Evolutionary conservation across 2,329 filamentous ascomycete genomes (phyloP).

Genomic region (Myotisia sp.): DNA sequence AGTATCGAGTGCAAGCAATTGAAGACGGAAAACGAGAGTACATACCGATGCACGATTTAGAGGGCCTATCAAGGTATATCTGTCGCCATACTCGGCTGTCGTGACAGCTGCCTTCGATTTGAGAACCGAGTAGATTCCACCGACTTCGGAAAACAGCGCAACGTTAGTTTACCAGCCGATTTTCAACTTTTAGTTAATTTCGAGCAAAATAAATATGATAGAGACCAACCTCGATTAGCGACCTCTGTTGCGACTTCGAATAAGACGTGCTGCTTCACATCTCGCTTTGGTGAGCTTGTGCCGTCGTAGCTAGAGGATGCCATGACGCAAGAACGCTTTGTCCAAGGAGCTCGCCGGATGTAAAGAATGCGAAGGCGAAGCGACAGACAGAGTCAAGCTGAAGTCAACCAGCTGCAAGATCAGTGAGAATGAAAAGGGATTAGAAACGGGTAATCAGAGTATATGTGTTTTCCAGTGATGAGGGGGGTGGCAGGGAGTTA

Average conservation of each 20-base stretch:
- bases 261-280: conserved; percentile 89
- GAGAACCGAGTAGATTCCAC: conserved; percentile 96
- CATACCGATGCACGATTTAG: conserved; percentile 75
- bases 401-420: too few species aligned
- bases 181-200: too few species aligned
- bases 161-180: too few species aligned
- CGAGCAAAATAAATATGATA: conserved; percentile 6
- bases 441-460: too few species aligned
- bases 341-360: too few species aligned
- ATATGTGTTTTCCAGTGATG: too few species aligned
- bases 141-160: too few species aligned
- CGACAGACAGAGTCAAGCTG: too few species aligned
- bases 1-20: conserved; percentile 12
- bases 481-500: too few species aligned
- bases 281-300: conserved; percentile 35
- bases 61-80: conserved; percentile 89
- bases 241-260: conserved; percentile 97
- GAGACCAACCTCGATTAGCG: conserved; percentile 64
- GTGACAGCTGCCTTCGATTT: conserved; percentile 98
- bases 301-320: conserved; percentile 41
- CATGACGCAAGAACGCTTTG: conserved; percentile 10
- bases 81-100: conserved; percentile 93
- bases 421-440: too few species aligned
- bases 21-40: not conserved
- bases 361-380: too few species aligned